These are phyloP conservation scores for Spongiforma sp. DNA, from an alignment of 1,284 basidiomycete genomes.

Conservation along the genomic window DNA sequence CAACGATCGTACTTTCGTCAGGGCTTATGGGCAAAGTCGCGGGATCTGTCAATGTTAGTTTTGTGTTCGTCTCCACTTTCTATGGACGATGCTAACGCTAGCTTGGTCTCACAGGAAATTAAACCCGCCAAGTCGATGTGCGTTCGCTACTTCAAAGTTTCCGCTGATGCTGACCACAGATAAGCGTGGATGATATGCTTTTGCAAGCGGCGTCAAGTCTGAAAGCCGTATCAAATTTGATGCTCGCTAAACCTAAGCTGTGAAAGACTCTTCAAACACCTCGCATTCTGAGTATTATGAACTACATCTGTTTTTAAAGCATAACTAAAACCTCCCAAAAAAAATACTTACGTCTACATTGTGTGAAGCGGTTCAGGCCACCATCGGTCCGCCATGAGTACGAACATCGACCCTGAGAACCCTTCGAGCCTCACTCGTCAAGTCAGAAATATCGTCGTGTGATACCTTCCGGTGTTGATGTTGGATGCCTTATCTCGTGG, in stretches of 20 bases:
- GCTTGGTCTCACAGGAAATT: slow-evolving; percentile 55
- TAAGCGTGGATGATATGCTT: slow-evolving; percentile 75
- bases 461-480: too few species aligned
- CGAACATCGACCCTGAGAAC: too few species aligned
- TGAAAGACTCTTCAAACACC: slow-evolving; percentile 29
- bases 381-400: too few species aligned
- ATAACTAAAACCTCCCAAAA: too few species aligned
- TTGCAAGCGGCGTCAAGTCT: slow-evolving; percentile 56
- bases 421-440: too few species aligned
- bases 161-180: slow-evolving; percentile 17
- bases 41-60: slow-evolving; percentile 68
- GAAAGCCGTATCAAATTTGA: slow-evolving; percentile 40
- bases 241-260: slow-evolving; percentile 49
- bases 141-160: slow-evolving; percentile 29
- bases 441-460: too few species aligned
- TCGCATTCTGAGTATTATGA: too few species aligned
- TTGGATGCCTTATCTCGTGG: background rate
- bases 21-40: slow-evolving; percentile 92
- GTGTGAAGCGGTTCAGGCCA: too few species aligned
- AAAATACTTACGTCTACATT: too few species aligned
- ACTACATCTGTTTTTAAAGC: too few species aligned
- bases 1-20: slow-evolving; percentile 29
- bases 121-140: slow-evolving; percentile 84
- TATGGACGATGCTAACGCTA: slow-evolving; percentile 3
- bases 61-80: background rate